phyloP scores from a whole-genome alignment of 805 yeast genomes.

The Wickerhamomyces sydowiorum region DNA sequence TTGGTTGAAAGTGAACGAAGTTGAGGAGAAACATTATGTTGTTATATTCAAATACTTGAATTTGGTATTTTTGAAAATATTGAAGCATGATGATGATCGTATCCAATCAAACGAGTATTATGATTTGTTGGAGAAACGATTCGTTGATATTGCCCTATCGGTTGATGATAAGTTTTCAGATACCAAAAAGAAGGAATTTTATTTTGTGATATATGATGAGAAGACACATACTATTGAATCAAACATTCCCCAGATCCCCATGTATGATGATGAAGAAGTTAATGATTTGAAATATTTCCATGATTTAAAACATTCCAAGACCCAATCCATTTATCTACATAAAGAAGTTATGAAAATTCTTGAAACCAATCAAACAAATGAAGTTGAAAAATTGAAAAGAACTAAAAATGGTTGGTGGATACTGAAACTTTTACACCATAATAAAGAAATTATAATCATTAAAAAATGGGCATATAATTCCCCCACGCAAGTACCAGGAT shows the following conservation, averaged over 20 bases:
- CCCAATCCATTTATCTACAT: constrained; percentile 12
- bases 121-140: not conserved
- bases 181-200: constrained; percentile 5
- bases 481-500: not conserved
- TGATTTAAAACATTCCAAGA: constrained; percentile 8
- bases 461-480: constrained; percentile 12
- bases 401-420: constrained; percentile 22
- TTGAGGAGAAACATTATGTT: constrained; percentile 10
- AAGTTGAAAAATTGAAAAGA: constrained; percentile 13
- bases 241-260: constrained; percentile 12
- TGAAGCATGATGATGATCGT: constrained; percentile 13
- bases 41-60: constrained; percentile 11
- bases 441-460: constrained; percentile 9
- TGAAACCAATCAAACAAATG: constrained; percentile 1
- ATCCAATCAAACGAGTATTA: constrained; percentile 13
- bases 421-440: constrained; percentile 5
- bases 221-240: constrained; percentile 5
- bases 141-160: not conserved
- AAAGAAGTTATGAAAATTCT: constrained; percentile 9
- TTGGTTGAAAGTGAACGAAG: constrained; percentile 11
- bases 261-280: constrained; percentile 8
- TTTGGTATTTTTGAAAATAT: constrained; percentile 1
- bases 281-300: constrained; percentile 7
- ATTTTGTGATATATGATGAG: constrained; percentile 11
- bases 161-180: not conserved